These are phyloP conservation scores for Apiospora koreana DNA, from an alignment of 2,329 filamentous ascomycete genomes.

Conservation along the genomic window DNA sequence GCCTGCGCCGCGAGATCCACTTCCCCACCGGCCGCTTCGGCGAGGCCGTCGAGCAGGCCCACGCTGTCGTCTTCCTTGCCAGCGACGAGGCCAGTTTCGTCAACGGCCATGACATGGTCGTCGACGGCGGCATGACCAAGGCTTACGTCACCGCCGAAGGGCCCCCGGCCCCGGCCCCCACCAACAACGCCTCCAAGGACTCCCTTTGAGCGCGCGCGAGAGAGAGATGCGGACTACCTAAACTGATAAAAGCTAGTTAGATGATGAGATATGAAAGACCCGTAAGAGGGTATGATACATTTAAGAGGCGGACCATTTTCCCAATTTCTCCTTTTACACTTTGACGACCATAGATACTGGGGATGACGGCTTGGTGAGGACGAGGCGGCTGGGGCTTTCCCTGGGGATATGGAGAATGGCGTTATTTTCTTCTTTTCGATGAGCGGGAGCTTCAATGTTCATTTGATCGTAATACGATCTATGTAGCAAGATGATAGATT, in stretches of 20 bases:
- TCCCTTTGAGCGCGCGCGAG: conserved; percentile 36
- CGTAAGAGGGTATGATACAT: not conserved
- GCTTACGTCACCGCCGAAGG: conserved; percentile 77
- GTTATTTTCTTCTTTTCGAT: not conserved
- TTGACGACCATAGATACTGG: not conserved
- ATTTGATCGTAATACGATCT: not conserved
- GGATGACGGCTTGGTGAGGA: not conserved
- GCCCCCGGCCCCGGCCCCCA: conserved; percentile 51
- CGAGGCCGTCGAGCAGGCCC: conserved; percentile 91
- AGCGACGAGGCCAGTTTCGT: conserved; percentile 89
- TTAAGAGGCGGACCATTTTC: not conserved
- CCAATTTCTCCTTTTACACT: not conserved
- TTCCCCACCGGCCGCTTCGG: conserved; percentile 88
- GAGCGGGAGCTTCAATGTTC: not conserved
- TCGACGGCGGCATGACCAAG: conserved; percentile 95
- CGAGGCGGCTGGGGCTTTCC: not conserved
- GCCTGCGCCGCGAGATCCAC: conserved; percentile 80
- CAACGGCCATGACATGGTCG: conserved; percentile 89
- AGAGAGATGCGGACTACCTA: no score
- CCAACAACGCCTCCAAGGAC: conserved; percentile 60
- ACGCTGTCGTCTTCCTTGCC: conserved; percentile 84
- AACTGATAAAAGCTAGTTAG: no score
- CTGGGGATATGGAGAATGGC: not conserved
- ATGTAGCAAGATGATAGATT: not conserved
- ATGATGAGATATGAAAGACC: not conserved